Conservation (phyloP, 805 yeast genomes). For the Candida insectorum region DNA sequence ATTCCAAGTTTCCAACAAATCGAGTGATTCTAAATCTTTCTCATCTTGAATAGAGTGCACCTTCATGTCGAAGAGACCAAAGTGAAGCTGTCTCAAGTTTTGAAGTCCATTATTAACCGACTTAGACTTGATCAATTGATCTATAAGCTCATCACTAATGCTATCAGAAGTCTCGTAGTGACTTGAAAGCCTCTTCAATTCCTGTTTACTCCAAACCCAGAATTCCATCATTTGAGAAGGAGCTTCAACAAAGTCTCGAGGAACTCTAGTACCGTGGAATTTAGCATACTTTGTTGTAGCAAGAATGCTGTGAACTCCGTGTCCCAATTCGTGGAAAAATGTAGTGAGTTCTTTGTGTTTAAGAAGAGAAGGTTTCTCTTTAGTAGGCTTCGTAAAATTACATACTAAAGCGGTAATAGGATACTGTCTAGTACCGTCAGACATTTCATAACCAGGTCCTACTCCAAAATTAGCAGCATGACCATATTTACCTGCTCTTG, state of each 20-base stretch:
- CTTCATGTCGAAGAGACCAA: slow-evolving; percentile 73
- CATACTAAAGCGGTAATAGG: slow-evolving; percentile 82
- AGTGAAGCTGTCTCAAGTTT: slow-evolving; percentile 73
- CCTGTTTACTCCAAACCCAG: slow-evolving; percentile 77
- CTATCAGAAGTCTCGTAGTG: slow-evolving; percentile 63
- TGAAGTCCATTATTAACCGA: slow-evolving; percentile 74
- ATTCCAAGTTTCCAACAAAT: slow-evolving; percentile 62
- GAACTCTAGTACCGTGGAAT: slow-evolving; percentile 75
- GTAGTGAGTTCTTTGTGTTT: slow-evolving; percentile 79
- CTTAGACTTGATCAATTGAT: slow-evolving; percentile 58
- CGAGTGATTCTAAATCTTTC: slow-evolving; percentile 40
- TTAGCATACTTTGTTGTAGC: slow-evolving; percentile 62
- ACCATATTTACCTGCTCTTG: slow-evolving; percentile 82
- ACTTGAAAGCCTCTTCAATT: slow-evolving; percentile 55
- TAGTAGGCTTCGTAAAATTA: slow-evolving; percentile 75
- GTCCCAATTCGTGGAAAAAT: slow-evolving; percentile 87
- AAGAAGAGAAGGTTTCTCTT: slow-evolving; percentile 67
- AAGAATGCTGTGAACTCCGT: slow-evolving; percentile 77
- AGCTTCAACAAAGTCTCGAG: slow-evolving; percentile 87
- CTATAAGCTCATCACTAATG: slow-evolving; percentile 55
- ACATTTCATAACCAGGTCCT: slow-evolving; percentile 53
- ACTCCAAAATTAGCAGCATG: slow-evolving; percentile 85
- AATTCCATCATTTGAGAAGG: slow-evolving; percentile 88
- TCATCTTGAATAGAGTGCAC: slow-evolving; percentile 49
- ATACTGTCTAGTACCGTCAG: slow-evolving; percentile 45